Conservation (phyloP, 2,329 filamentous ascomycete genomes). For the Colletotrichum neosansevieriae region DNA sequence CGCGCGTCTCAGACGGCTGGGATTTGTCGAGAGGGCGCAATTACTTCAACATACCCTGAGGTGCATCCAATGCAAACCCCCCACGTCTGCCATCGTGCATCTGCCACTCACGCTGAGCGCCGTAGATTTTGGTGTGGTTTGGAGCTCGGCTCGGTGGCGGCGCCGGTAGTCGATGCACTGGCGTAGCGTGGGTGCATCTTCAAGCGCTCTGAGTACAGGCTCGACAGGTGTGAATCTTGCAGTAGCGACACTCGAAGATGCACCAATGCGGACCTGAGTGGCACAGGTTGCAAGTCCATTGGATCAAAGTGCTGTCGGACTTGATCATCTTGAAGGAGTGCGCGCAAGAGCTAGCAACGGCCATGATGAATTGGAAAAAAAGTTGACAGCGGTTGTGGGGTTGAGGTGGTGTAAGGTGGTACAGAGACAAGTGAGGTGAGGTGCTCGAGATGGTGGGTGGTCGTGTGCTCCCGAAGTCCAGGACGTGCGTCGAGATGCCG, state of each 20-base stretch:
- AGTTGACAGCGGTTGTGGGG: not conserved
- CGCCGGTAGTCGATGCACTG: conserved; percentile 22
- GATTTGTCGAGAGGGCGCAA: conserved; percentile 1
- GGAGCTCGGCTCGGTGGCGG: conserved; percentile 16
- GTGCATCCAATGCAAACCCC: conserved; percentile 34
- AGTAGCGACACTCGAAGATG: conserved; percentile 77
- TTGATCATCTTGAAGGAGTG: conserved; percentile 76
- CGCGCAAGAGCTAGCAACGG: conserved; percentile 67
- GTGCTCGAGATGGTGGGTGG: not conserved
- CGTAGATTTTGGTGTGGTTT: conserved; percentile 10
- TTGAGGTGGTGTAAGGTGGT: conserved; percentile 8
- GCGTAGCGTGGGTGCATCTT: conserved; percentile 14
- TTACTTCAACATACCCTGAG: conserved; percentile 34
- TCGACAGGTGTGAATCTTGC: conserved; percentile 74
- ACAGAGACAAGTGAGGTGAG: not conserved
- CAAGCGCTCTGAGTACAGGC: conserved; percentile 64
- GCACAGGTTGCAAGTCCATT: conserved; percentile 75
- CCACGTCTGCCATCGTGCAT: conserved; percentile 29
- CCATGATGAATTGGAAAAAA: conserved; percentile 54
- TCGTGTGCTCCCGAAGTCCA: not conserved
- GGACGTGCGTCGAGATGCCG: conserved; percentile 8
- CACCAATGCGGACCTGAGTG: conserved; percentile 74
- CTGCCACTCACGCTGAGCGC: conserved; percentile 23
- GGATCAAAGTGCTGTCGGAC: conserved; percentile 72
- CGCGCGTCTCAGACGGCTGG: conserved; percentile 13